A percentile compares a stretch with the other conserved stretches of the same genome.
These are phyloP conservation scores for Wickerhamomyces chambardii DNA, from an alignment of 805 yeast genomes.

Conservation along the genomic window DNA sequence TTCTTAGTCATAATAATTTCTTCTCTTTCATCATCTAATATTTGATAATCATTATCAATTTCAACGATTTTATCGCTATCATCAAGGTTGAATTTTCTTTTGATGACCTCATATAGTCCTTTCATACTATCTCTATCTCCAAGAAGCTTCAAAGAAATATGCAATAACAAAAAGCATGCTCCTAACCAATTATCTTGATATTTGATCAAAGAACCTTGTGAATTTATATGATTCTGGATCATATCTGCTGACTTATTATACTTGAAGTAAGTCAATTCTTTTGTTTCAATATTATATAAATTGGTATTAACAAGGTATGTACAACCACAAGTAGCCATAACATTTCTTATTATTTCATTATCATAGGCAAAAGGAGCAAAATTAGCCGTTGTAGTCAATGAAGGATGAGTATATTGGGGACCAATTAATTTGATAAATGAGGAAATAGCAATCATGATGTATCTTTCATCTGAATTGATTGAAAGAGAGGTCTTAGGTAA, in stretches of 20 bases:
- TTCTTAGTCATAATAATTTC: neutral
- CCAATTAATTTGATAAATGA: slow-evolving; percentile 31
- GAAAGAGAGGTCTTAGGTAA: neutral
- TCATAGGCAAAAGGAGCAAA: slow-evolving; percentile 26
- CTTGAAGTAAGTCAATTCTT: slow-evolving; percentile 12
- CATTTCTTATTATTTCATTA: slow-evolving; percentile 20
- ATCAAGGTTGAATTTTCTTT: neutral
- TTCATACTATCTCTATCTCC: too few species aligned
- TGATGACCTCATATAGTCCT: neutral
- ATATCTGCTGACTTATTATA: slow-evolving; percentile 12
- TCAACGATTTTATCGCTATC: neutral
- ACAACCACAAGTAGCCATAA: slow-evolving; percentile 33
- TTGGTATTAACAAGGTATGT: slow-evolving; percentile 23
- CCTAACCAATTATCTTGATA: slow-evolving; percentile 26
- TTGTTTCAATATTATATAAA: slow-evolving; percentile 18
- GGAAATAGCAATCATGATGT: slow-evolving; percentile 22
- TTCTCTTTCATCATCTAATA: neutral
- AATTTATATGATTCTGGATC: neutral
- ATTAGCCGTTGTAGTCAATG: slow-evolving; percentile 28
- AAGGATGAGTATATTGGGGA: slow-evolving; percentile 31
- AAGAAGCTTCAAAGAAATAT: too few species aligned
- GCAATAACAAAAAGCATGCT: slow-evolving; percentile 28
- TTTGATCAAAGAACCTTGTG: neutral
- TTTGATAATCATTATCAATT: neutral
- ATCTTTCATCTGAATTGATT: slow-evolving; percentile 2